Base-by-base conservation (phyloP, 2,329 filamentous ascomycete species). In the Nothopassalora personata region DNA sequence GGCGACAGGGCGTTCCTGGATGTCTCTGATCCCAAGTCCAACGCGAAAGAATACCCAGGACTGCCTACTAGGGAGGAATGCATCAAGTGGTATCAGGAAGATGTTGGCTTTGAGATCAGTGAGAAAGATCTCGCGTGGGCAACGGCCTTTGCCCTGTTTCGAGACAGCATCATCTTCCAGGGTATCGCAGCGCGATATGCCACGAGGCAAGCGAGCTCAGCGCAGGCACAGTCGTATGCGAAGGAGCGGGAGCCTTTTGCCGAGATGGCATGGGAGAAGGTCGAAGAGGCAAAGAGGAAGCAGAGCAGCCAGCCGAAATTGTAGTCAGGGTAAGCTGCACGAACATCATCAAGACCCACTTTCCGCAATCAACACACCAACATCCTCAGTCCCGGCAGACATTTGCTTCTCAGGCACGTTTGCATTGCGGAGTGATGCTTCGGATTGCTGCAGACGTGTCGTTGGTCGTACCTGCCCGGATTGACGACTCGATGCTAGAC, bases 141-240 rank as follows among this genome's bases (percentile, higher is more conserved):
- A 4, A 81, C 83, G 66, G 82, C 83, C 0, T 87, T 87, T 71
- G 81, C 80, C 53, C 77, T 81, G 18, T 86, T 85, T 69, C 77
- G 84, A 60, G 80, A 77, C 48, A 78, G 80, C 9, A 79, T 86
- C 49, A 86, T 86, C 69, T 84, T 80, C 86, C 93, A 97, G 78
- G 94, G 94, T 4, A 97, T 97, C 72, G 92, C 91, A 49, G 93
- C 94, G 48, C 80, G 94, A 62, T 89, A 89, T 72, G 93, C 94
- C 27, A 77, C 83, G 51, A 80, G 92, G 51, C 92, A 97, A 80
- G 93, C 94, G 28, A 96, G 91, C 75, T 96, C 90, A 72, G 88
- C 85, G 56, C 83, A 88, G 72, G 94, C 94, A 5, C 83, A 81
- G 67, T 80, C 85, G 53, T 90, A 95, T 74, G 91, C 82, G 1